phyloP scores from a whole-genome alignment of 2,329 filamentous ascomycete genomes.

The Nectriaceae sp. region DNA sequence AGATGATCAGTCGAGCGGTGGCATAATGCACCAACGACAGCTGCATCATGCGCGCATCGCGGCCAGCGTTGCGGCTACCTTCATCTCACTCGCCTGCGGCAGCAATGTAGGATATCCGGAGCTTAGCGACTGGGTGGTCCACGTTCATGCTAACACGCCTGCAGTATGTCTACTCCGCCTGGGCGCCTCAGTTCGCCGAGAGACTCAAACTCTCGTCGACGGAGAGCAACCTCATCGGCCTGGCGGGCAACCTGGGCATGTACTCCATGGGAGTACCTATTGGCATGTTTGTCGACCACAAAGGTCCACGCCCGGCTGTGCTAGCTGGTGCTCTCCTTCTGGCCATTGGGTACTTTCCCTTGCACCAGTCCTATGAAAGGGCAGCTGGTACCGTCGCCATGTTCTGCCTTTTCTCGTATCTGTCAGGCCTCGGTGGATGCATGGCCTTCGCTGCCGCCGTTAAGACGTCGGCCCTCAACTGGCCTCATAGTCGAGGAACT shows the following conservation, averaged over 20 bases:
- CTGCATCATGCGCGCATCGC: constrained; percentile 69
- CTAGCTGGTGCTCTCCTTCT: constrained; percentile 74
- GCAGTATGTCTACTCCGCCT: constrained; percentile 97
- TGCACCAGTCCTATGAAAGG: constrained; percentile 75
- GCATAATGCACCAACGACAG: constrained; percentile 29
- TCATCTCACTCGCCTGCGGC: constrained; percentile 85
- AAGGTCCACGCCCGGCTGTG: constrained; percentile 78
- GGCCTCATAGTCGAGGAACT: constrained; percentile 86
- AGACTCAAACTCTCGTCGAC: constrained; percentile 87
- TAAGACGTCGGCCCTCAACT: constrained; percentile 87
- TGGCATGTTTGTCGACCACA: constrained; percentile 82
- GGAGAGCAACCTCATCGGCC: constrained; percentile 85
- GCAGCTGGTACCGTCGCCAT: constrained; percentile 60
- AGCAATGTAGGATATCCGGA: constrained; percentile 70
- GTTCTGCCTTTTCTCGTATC: constrained; percentile 81
- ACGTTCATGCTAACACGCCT: not conserved
- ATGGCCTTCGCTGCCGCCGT: constrained; percentile 87
- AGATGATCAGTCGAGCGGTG: too few relatives aligned
- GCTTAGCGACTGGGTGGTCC: not conserved
- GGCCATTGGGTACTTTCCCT: constrained; percentile 80
- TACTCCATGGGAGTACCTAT: constrained; percentile 88
- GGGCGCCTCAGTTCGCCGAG: constrained; percentile 93
- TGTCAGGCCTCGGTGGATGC: constrained; percentile 87
- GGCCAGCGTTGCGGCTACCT: constrained; percentile 81
- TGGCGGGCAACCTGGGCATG: constrained; percentile 89